Evolutionary conservation across 495 filamentous ascomycete species (phyloP).

Genomic region (Neurospora sp.): DNA sequence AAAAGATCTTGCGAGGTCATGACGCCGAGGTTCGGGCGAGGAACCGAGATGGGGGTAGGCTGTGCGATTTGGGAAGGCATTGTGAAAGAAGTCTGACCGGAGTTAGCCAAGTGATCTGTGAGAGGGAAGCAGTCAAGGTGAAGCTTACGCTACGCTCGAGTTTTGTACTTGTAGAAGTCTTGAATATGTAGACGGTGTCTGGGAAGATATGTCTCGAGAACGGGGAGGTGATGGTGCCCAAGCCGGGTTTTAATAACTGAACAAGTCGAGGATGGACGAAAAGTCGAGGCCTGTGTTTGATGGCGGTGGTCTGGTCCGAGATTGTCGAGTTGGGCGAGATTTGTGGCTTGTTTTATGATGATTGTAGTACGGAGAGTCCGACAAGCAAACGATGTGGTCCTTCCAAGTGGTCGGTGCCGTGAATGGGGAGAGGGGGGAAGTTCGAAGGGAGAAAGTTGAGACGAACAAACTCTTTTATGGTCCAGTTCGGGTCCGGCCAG

Average conservation of each 20-base stretch:
- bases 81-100: slow-evolving; percentile 9
- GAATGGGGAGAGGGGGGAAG: neutral
- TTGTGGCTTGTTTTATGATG: neutral
- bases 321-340: neutral
- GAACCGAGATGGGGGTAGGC: slow-evolving; percentile 32
- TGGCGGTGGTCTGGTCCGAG: neutral
- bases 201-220: neutral
- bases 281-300: neutral
- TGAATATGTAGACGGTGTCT: neutral
- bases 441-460: neutral
- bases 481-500: neutral
- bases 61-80: slow-evolving; percentile 38
- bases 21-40: slow-evolving; percentile 26
- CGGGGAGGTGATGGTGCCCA: neutral
- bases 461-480: neutral
- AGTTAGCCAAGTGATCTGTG: neutral
- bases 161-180: neutral
- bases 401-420: neutral
- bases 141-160: neutral
- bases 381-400: neutral
- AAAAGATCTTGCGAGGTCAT: slow-evolving; percentile 36
- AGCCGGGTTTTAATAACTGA: neutral
- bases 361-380: neutral
- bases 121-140: neutral
- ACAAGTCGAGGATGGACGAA: neutral